Conservation (phyloP, 495 filamentous ascomycete genomes). For the Neurospora sublineolata region DNA sequence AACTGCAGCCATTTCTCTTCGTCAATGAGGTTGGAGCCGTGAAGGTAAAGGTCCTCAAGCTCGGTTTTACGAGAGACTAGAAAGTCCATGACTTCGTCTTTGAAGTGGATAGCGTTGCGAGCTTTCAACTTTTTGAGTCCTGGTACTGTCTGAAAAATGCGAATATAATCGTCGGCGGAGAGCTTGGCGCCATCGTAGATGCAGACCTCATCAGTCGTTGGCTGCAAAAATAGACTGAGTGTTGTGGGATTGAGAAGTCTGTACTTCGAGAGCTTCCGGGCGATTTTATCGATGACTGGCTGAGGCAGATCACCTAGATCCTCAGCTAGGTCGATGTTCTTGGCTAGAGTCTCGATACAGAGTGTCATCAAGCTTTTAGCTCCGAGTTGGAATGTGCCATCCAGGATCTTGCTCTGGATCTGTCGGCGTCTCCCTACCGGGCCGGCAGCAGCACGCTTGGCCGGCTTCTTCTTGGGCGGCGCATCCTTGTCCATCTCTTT, state of each 20-base stretch:
- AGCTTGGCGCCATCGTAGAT: slow-evolving; percentile 76
- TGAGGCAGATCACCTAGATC: slow-evolving; percentile 71
- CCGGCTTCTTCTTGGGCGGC: slow-evolving; percentile 46
- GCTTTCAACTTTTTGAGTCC: slow-evolving; percentile 56
- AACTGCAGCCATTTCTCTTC: slow-evolving; percentile 58
- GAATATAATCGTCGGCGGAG: slow-evolving; percentile 59
- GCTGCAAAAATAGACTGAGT: slow-evolving; percentile 65
- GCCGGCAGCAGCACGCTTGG: slow-evolving; percentile 26
- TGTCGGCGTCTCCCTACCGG: slow-evolving; percentile 49
- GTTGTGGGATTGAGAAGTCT: slow-evolving; percentile 60
- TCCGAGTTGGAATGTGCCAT: slow-evolving; percentile 59
- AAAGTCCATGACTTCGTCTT: slow-evolving; percentile 68
- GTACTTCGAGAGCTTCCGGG: slow-evolving; percentile 69
- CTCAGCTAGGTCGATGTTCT: slow-evolving; percentile 70
- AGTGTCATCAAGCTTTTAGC: slow-evolving; percentile 61
- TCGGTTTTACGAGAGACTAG: slow-evolving; percentile 55
- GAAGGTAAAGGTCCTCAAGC: slow-evolving; percentile 52
- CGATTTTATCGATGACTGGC: slow-evolving; percentile 56
- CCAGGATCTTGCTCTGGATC: slow-evolving; percentile 64
- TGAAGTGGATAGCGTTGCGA: slow-evolving; percentile 76
- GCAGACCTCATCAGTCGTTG: slow-evolving; percentile 50
- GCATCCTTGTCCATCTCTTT: slow-evolving; percentile 55
- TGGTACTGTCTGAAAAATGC: slow-evolving; percentile 67
- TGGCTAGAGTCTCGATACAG: slow-evolving; percentile 75
- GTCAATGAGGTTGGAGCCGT: slow-evolving; percentile 68